Base-by-base conservation (phyloP, 352 stramenopile species). In the Globisporangium abappressorium region DNA sequence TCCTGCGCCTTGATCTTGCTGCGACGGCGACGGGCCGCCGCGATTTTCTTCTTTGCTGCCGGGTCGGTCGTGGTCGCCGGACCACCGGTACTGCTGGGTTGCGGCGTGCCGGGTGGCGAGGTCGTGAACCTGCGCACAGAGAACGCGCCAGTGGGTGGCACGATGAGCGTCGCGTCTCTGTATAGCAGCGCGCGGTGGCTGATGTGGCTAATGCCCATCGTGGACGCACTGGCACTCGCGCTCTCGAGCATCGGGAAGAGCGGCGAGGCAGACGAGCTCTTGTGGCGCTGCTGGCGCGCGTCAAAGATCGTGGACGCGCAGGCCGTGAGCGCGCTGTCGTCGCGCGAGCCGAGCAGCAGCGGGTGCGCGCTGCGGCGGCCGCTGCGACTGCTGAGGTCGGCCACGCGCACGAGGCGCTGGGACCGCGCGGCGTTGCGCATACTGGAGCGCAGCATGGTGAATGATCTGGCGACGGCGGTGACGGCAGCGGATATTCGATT, bases 1-100 rank as follows among this genome's bases (percentile, higher is more conserved):
- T 95, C 85, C 71, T 78, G 83, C 1, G 87, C 83, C 66, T 87
- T 87, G 76, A 92, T 91, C 77, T 92, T 93, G 65, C 81, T 91
- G 56, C 85, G 83, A 22, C 83, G 81, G 14, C 85, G 83, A 55
- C 85, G 70, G 1, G 83, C 83, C 1, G 85, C 85, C 26, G 83
- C 83, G 67, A 93, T 83, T 65, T 90, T 90, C 80, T 93, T 93
- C 75, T 93, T 93, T 7, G 80, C 72, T 4, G 80, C 82, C 20
- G 82, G n/a, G 71, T 73, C 60, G 5, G 77, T 59, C 14, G 77
- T 59, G 41, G 64, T 47, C 4, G 51, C 38, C 1, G 30, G 5
- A 28, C 43, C 26, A 51, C 34, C 9, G n/a, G 20, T 41, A 15
- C n/a, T 11, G 59, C 36, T 18, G 9, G 54, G 64, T 1, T 76